Conservation (phyloP, 2,329 filamentous ascomycete species). For the Acrocalymma vagum region DNA sequence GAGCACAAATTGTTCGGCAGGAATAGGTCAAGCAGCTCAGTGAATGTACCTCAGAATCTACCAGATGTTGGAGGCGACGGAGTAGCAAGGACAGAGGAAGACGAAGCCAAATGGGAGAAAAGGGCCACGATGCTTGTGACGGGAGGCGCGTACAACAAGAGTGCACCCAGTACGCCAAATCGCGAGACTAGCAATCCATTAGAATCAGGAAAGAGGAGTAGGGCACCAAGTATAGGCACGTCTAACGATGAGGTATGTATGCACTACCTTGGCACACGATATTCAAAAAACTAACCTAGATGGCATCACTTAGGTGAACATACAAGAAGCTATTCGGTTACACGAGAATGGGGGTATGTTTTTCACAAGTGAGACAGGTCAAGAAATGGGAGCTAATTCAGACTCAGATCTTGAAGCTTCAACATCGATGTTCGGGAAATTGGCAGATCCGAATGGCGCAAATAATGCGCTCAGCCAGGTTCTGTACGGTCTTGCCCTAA, state of each 20-base stretch:
- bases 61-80: slow-evolving; percentile 71
- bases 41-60: slow-evolving; percentile 80
- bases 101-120: slow-evolving; percentile 82
- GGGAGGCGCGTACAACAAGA: slow-evolving; percentile 57
- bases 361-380: slow-evolving; percentile 1
- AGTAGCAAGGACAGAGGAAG: slow-evolving; percentile 53
- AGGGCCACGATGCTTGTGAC: slow-evolving; percentile 87
- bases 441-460: slow-evolving; percentile 83
- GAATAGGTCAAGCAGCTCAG: slow-evolving; percentile 67
- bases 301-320: slow-evolving; percentile 61
- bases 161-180: slow-evolving; percentile 38
- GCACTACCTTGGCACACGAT: slow-evolving; percentile 5
- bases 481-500: slow-evolving; percentile 88
- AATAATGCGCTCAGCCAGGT: slow-evolving; percentile 97
- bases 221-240: slow-evolving; percentile 47
- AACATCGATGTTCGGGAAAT: slow-evolving; percentile 82
- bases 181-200: slow-evolving; percentile 29
- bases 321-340: slow-evolving; percentile 93
- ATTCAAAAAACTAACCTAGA: slow-evolving; percentile 22
- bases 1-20: slow-evolving; percentile 64
- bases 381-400: slow-evolving; percentile 20
- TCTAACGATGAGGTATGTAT: slow-evolving; percentile 49
- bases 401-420: slow-evolving; percentile 71
- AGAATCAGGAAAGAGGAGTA: slow-evolving; percentile 28
- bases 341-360: slow-evolving; percentile 77